Evolutionary conservation across 164 flowering plant species (phyloP), one percentile per base, ranked within the genome.

Genomic region (Piper betle): DNA sequence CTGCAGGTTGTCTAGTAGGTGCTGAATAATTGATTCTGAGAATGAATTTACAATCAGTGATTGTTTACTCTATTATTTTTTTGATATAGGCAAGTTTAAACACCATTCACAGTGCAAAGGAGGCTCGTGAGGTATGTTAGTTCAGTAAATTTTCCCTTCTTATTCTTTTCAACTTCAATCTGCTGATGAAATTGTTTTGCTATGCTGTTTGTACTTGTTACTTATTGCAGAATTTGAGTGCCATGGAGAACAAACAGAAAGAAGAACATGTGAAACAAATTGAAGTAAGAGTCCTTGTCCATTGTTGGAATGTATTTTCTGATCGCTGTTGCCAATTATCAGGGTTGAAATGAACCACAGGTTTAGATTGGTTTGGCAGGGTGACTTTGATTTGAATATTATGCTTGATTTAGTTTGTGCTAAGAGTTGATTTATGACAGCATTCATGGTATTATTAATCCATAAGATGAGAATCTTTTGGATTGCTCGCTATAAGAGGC

Each of bases 21-120:
- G 60, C 11, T 18, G 17, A 52, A 62, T 20, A 7, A 4, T 13
- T 8, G 11, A n/a, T 40, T 18, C 15, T 38, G 19, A 5, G 39
- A 16, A 39, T 13, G 3, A 17, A 37, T 9, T 53, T 18, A 18
- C 18, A 10, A 9, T 17, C 12, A 11, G 60, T 20, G 11, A 33
- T 52, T 19, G 18, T 54, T 55, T 42, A 53, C 37, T 33, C n/a
- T 54, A 37, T 33, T 60, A 11, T 65, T 9, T 37, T 54, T 60
- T 11, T 33, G 41, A 3, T 75, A 69, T 77, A 91, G 96, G 89
- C 91, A 71, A 86, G 74, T 71, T 73, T 93, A 72, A 92, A 90
- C 66, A 84, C 91, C 53, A 77, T 88, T 39, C 94, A 90, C 52
- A 85, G 83, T 78, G 69, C 84, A 5, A 84, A 86, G 62, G 85